Base-by-base conservation (phyloP, 129 eudicot genomes). In the Chrysanthemum lavandulifolium region DNA sequence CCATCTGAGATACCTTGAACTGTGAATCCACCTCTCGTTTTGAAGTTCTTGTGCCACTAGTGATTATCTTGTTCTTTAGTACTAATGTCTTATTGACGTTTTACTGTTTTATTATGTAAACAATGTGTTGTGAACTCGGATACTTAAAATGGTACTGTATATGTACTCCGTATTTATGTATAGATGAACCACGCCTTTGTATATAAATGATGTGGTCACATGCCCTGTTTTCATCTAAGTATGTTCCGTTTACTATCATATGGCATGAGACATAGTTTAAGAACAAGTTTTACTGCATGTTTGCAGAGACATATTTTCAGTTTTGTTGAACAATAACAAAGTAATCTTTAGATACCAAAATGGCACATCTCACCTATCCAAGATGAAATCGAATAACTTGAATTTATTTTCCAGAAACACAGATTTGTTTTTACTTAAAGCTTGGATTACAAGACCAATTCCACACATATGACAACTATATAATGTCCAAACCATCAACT, bases 1-100 rank as follows among this genome's bases (percentile, higher is more conserved):
- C 73, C 78, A 65, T 45, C 82, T 33, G 78, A 78, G 69, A 78
- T 54, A 72, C 82, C 76, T 10, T 77, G 66, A 77, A 25, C 23
- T 27, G 16, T 69, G 65, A 77, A 19, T 47, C 10, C 23, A 51
- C 56, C 27, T 13, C 62, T 52, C 31, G 1, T 48, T 2, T 60
- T 68, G 29, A 76, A 16, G 55, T 76, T 76, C 47, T 40, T 40
- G 61, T 15, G 18, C 68, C 53, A n/a, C 11, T 61, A 15, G 29
- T 59, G 25, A 3, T 76, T 61, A 9, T 48, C 10, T 18, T 69
- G 69, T 69, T 49, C 27, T 18, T 16, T 48, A 45, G 19, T 3
- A 43, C 59, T 25, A 66, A 5, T 49, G 67, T 51, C 15, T 67
- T 55, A 61, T 47, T 19, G 0, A 33, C 13, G 63, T 68, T 68